Percentiles rank a stretch among this genome's conserved stretches.
Evolutionary conservation across 164 flowering plant species (phyloP).

Genomic region (Sedum album): DNA sequence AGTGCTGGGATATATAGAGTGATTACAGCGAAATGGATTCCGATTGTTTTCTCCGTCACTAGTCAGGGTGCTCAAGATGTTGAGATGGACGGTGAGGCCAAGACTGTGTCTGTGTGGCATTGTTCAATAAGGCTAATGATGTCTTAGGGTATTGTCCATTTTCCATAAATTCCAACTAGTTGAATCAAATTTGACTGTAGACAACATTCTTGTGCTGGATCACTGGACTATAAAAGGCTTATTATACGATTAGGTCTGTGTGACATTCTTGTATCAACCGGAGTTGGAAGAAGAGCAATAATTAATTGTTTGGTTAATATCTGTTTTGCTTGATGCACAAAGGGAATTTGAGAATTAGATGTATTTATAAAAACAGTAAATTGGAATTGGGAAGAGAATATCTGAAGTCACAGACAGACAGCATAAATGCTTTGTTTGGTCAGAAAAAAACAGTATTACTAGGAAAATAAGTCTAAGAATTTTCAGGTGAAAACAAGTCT

Average conservation of each 20-base stretch:
- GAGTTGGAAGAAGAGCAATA: too few species aligned
- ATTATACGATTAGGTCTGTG: too few species aligned
- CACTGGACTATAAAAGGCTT: too few species aligned
- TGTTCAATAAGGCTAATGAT: constrained; percentile 83
- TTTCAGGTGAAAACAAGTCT: constrained; percentile 57
- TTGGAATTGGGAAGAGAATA: background rate
- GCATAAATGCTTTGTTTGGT: background rate
- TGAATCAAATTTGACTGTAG: background rate
- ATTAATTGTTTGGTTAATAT: too few species aligned
- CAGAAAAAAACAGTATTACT: background rate
- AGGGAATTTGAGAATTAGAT: too few species aligned
- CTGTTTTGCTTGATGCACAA: too few species aligned
- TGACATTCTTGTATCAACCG: too few species aligned
- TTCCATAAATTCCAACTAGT: background rate
- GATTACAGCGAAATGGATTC: background rate
- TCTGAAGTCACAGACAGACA: background rate
- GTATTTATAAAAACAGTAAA: too few species aligned
- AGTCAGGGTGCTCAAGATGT: constrained; percentile 95
- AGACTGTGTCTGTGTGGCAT: constrained; percentile 63
- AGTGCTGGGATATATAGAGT: background rate
- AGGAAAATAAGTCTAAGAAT: background rate
- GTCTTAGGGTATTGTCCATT: constrained; percentile 61
- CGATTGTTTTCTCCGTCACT: background rate
- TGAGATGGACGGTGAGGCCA: constrained; percentile 91
- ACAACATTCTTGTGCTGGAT: too few species aligned